Evolutionary conservation across 306 rosid species (phyloP).

Genomic region (Crotalaria pallida): DNA sequence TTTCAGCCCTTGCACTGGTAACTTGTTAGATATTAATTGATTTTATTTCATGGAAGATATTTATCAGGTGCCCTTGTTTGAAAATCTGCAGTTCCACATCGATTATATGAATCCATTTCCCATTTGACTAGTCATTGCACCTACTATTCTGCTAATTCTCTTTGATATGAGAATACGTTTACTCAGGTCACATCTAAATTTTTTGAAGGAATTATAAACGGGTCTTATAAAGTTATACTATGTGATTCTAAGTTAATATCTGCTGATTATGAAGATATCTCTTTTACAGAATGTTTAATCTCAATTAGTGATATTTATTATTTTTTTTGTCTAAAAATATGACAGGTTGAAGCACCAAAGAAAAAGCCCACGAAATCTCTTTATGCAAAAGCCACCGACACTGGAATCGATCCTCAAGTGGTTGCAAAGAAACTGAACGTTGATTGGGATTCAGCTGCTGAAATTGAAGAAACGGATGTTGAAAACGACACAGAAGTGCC

Average conservation of each 20-base stretch:
- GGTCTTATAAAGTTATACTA: background rate
- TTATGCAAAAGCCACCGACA: slow-evolving; percentile 84
- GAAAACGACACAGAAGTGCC: slow-evolving; percentile 72
- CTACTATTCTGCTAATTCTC: background rate
- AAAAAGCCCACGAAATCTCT: slow-evolving; percentile 74
- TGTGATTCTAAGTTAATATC: background rate
- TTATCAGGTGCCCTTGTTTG: background rate
- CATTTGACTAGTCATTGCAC: background rate
- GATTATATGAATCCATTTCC: background rate
- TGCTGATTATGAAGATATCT: background rate
- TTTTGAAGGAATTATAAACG: background rate
- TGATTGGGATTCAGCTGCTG: slow-evolving; percentile 98
- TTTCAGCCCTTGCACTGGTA: background rate
- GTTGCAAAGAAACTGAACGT: slow-evolving; percentile 75
- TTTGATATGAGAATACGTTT: background rate
- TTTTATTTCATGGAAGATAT: background rate
- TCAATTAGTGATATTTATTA: background rate
- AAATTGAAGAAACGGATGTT: slow-evolving; percentile 51
- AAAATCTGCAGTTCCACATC: background rate
- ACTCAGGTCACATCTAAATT: background rate
- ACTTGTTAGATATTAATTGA: background rate
- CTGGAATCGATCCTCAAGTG: slow-evolving; percentile 72
- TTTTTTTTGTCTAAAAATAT: background rate
- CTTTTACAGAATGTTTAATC: background rate
- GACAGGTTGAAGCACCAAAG: slow-evolving; percentile 58